phyloP scores from a whole-genome alignment of 495 filamentous ascomycete genomes.

The Halenospora varia region DNA sequence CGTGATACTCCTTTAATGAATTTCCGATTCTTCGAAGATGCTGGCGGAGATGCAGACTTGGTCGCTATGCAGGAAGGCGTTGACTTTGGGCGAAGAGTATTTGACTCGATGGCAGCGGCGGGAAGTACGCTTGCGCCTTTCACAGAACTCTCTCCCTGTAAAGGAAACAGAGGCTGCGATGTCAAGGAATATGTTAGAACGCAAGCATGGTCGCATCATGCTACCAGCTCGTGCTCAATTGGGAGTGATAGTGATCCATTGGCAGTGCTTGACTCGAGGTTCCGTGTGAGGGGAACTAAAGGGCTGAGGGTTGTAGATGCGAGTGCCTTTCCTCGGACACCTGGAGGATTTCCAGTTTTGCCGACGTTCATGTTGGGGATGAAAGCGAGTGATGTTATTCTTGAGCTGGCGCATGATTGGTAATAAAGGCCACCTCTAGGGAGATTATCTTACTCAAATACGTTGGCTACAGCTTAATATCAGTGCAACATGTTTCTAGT shows the following conservation, averaged over 20 bases:
- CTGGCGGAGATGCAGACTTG: slow-evolving; percentile 35
- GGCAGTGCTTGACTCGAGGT: slow-evolving; percentile 54
- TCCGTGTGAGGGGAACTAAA: slow-evolving; percentile 50
- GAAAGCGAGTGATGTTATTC: slow-evolving; percentile 55
- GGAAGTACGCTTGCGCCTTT: slow-evolving; percentile 38
- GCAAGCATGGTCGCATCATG: slow-evolving; percentile 56
- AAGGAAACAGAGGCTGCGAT: slow-evolving; percentile 1
- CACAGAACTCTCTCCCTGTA: slow-evolving; percentile 26
- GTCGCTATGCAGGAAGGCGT: slow-evolving; percentile 46
- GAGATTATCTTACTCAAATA: no score
- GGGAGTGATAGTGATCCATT: slow-evolving; percentile 48
- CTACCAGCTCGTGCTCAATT: slow-evolving; percentile 53
- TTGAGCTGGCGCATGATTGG: no score
- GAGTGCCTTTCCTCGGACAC: slow-evolving; percentile 51
- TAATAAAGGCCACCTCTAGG: no score
- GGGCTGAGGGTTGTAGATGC: slow-evolving; percentile 61
- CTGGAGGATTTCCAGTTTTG: slow-evolving; percentile 49
- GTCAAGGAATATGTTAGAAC: slow-evolving; percentile 33
- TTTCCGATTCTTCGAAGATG: slow-evolving; percentile 42
- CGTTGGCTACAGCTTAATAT: no score
- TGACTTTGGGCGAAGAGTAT: slow-evolving; percentile 34
- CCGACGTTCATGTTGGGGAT: slow-evolving; percentile 56
- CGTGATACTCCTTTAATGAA: slow-evolving; percentile 48
- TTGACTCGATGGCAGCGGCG: slow-evolving; percentile 18
- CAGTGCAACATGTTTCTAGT: no score